Conservation (phyloP, 352 stramenopile species). For the Phytophthora citricola region DNA sequence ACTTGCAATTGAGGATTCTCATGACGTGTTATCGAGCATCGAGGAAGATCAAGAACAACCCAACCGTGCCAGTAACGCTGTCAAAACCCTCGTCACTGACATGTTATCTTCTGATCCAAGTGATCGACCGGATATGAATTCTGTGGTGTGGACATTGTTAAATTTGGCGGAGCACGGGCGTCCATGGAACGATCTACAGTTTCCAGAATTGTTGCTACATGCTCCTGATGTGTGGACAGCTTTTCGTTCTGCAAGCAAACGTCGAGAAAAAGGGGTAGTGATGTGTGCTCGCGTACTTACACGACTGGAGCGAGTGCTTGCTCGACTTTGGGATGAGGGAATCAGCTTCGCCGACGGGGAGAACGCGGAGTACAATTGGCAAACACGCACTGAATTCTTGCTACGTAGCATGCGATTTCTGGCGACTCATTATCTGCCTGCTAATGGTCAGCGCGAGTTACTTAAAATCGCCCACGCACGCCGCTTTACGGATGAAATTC, state of each 20-base stretch:
- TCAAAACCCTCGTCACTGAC: slow-evolving; percentile 10
- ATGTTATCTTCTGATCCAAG: slow-evolving; percentile 21
- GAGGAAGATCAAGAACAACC: slow-evolving; percentile 12
- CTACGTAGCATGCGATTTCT: slow-evolving; percentile 39
- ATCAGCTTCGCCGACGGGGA: slow-evolving; percentile 26
- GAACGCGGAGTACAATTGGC: slow-evolving; percentile 33
- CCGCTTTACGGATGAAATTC: slow-evolving; percentile 40
- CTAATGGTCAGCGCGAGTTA: slow-evolving; percentile 18
- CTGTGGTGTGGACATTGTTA: slow-evolving; percentile 24
- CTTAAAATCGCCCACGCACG: slow-evolving; percentile 32
- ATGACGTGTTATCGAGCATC: slow-evolving; percentile 4
- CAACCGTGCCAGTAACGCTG: neutral
- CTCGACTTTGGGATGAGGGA: slow-evolving; percentile 35
- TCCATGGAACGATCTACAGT: slow-evolving; percentile 39
- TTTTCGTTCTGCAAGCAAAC: slow-evolving; percentile 31
- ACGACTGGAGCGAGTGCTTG: slow-evolving; percentile 35
- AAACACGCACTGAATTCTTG: slow-evolving; percentile 41
- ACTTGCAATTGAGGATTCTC: neutral
- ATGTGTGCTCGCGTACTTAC: slow-evolving; percentile 34
- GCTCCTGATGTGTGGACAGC: slow-evolving; percentile 40
- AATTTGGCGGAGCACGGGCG: slow-evolving; percentile 28
- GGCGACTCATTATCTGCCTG: slow-evolving; percentile 29
- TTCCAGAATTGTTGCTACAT: slow-evolving; percentile 36
- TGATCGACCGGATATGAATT: slow-evolving; percentile 26
- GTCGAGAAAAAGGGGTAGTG: slow-evolving; percentile 24